Base-by-base conservation (phyloP, 495 filamentous ascomycete species). In the Aeminium ludgeri region DNA sequence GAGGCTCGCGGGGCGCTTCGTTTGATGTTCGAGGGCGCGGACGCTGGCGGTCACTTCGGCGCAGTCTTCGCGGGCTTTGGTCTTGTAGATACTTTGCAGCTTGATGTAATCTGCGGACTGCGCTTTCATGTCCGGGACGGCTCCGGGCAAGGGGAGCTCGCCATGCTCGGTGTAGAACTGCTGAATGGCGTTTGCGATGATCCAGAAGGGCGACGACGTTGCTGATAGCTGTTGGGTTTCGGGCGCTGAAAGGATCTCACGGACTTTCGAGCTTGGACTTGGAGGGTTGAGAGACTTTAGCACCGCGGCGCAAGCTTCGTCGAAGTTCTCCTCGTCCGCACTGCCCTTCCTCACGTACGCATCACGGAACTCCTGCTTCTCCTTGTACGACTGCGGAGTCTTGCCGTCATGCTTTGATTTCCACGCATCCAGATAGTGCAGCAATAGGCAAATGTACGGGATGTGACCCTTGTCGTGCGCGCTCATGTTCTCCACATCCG, bases 91-190 rank as follows among this genome's bases (percentile, higher is more conserved):
- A 49, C 81, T 92, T 61, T 96, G 89, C 19, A 99, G 68, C 45
- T 76, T 67, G 45, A 96, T 75, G 62, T 99, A 99, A 48, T 92
- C 84, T 35, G 71, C 76, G 15, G 85, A 92, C 58, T 86, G 73
- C 23, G 89, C 84, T 63, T 99, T 99, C 89, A 99, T 99, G 60
- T 99, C 89, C 5, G 89, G 91, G 11, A 96, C 66, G 15, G 78
- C 76, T 34, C 89, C 91, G 2, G 86, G 80, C 0, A 99, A 63
- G 15, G 89, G 89, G 5, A 96, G 70, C 30, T 74, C 68, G 15
- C 65, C 61, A 51, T 92, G 74, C 39, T 66, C 68, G 10, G 61
- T 55, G 54, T 87, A 76, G 61, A 96, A 99, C 23, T 66, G 49
- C 29, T 68, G 69, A 47, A 96, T 67, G 1, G 86, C 87, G 47